Evolutionary conservation across 495 filamentous ascomycete species (phyloP).

Genomic region (Neurospora sp.): DNA sequence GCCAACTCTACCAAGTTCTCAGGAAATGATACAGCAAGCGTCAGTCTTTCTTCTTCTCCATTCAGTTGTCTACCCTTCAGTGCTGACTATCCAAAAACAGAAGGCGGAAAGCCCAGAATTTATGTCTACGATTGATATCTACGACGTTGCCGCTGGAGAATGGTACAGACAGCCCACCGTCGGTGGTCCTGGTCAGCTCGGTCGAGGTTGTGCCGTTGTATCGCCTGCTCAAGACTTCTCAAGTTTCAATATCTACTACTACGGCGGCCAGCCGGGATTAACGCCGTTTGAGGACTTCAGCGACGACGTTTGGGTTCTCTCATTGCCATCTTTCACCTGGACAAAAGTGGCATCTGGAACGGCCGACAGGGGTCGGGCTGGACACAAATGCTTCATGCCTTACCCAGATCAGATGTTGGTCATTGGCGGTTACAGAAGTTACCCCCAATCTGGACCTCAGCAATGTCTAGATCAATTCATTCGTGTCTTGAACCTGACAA

Average conservation of each 20-base stretch:
- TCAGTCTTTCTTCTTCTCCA: constrained; percentile 14
- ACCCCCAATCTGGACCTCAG: constrained; percentile 1
- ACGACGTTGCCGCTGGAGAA: constrained; percentile 46
- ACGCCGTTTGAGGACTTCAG: constrained; percentile 18
- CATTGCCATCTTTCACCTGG: constrained; percentile 71
- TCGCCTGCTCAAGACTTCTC: constrained; percentile 51
- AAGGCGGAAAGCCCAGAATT: constrained; percentile 43
- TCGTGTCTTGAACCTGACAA: constrained; percentile 56
- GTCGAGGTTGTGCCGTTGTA: constrained; percentile 57
- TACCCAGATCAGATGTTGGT: constrained; percentile 68
- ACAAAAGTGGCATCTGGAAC: constrained; percentile 44
- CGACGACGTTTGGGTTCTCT: constrained; percentile 66
- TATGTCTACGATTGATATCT: constrained; percentile 58
- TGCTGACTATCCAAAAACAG: constrained; percentile 16
- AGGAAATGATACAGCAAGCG: constrained; percentile 31
- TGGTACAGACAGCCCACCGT: constrained; percentile 57
- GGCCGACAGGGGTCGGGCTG: constrained; percentile 37
- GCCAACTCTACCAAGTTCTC: constrained; percentile 15
- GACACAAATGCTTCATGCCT: constrained; percentile 55
- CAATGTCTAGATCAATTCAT: constrained; percentile 48
- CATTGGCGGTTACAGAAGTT: constrained; percentile 44
- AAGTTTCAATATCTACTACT: constrained; percentile 65
- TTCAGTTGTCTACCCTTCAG: not conserved
- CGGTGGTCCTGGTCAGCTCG: constrained; percentile 46
- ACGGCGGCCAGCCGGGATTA: constrained; percentile 46